Evolutionary conservation across 768 basidiomycete species (phyloP), one percentile per base, ranked within the genome.

Genomic region (Pleurotus sapidus): DNA sequence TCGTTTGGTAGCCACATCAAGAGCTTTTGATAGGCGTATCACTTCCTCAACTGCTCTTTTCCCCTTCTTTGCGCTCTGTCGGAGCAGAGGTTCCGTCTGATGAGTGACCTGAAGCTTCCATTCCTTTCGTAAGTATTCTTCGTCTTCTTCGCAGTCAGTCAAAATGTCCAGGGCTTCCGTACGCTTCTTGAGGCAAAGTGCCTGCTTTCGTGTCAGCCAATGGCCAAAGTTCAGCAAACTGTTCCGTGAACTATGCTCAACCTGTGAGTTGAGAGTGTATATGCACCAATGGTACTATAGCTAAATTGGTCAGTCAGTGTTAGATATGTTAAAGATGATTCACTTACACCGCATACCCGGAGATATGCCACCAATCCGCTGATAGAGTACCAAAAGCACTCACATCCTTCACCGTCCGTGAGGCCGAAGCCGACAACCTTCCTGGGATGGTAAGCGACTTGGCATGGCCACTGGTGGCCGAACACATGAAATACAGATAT

Each of bases 401-500:
- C 70, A 60, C 65, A 64, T 1, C 73, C 69, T 54, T 74, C 69
- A 0, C 65, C 67, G 61, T 70, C 63, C 0, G 65, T 61, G 20
- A 67, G 60, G 4, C 69, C 71, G 56, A 68, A 68, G 0, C 72
- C 71, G n/a, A 53, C 24, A 37, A 67, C 61, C 39, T 71, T 68
- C 3, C 71, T 57, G 3, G 74, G 76, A 55, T 76, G 69, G 59
- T 68, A 76, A 4, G 70, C 58, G 2, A 74, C 17, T 43, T 74
- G 72, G 54, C 73, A 75, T 8, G 69, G 61, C 74, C 75, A 76
- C 38, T 72, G 67, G 55, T 77, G 76, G 1, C 74, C 72, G 57
- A 72, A 77, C 0, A 72, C 71, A 66, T 78, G 75, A 59, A 77
- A 73, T 0, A 74, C 71, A 1, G 72, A 68, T 1, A 72, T 68